phyloP scores from a whole-genome alignment of 2,329 filamentous ascomycete genomes.

The Arthrocladium fulminans region DNA sequence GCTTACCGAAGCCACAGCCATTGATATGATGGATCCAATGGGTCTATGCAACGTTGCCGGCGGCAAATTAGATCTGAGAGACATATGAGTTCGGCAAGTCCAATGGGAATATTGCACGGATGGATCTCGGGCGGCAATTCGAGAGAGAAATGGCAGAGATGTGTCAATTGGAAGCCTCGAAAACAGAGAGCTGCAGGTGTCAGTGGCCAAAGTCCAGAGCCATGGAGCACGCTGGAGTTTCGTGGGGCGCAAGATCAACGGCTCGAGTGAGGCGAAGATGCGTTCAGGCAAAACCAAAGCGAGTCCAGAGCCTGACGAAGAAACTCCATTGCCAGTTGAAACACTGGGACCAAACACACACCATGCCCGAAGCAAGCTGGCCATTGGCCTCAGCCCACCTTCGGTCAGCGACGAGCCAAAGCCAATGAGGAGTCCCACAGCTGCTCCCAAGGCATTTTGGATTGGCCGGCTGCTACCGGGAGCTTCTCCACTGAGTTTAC shows the following conservation, averaged over 20 bases:
- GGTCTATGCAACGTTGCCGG: slow-evolving; percentile 18
- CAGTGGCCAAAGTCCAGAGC: neutral
- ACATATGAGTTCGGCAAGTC: neutral
- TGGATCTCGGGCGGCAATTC: neutral
- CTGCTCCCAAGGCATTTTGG: neutral
- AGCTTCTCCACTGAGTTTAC: neutral
- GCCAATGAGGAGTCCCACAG: neutral
- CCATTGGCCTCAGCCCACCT: too few relatives aligned
- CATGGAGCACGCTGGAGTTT: neutral
- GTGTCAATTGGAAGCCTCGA: slow-evolving; percentile 7
- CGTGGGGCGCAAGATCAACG: neutral
- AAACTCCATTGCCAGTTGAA: neutral
- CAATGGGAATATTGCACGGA: neutral
- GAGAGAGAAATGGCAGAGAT: neutral
- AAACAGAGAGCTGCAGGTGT: neutral
- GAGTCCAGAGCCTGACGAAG: neutral
- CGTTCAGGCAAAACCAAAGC: slow-evolving; percentile 4
- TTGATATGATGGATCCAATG: slow-evolving; percentile 13
- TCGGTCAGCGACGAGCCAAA: neutral
- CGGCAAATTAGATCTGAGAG: neutral
- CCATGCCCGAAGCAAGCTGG: neutral
- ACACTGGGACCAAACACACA: neutral
- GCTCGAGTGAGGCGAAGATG: neutral
- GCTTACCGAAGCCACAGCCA: slow-evolving; percentile 11
- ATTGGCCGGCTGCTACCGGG: neutral